phyloP scores from a whole-genome alignment of 2,329 filamentous ascomycete genomes.

The Cordyceps tenuipes region DNA sequence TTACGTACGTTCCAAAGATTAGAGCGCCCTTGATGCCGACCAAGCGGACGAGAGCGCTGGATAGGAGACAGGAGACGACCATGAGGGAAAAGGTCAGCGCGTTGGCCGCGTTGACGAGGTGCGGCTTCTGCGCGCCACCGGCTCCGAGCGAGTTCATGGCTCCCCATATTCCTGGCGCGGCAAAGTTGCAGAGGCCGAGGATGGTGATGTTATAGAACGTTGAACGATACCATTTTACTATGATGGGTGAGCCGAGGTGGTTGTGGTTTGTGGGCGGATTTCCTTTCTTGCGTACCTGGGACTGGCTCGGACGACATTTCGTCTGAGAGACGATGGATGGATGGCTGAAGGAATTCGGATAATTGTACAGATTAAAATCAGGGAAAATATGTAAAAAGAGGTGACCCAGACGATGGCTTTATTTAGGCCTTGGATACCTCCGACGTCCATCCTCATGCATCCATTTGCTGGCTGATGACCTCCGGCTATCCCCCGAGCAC shows the following conservation, averaged over 20 bases:
- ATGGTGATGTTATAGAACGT: conserved; percentile 67
- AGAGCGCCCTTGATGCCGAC: conserved; percentile 65
- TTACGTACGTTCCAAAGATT: conserved; percentile 56
- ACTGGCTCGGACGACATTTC: neutral
- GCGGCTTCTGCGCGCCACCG: conserved; percentile 55
- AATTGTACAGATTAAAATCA: neutral
- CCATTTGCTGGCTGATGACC: neutral
- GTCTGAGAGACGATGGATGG: neutral
- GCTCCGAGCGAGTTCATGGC: conserved; percentile 68
- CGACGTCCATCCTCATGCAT: no score
- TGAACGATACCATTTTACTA: conserved; percentile 61
- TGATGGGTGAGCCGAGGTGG: neutral
- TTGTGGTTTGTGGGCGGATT: neutral
- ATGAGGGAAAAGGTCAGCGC: conserved; percentile 65
- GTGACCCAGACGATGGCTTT: neutral
- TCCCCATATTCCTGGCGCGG: conserved; percentile 63
- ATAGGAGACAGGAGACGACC: conserved; percentile 62
- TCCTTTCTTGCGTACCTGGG: neutral
- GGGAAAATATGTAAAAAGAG: neutral
- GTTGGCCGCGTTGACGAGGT: conserved; percentile 63
- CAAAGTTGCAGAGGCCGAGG: conserved; percentile 61
- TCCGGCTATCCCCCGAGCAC: neutral
- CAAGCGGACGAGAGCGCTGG: conserved; percentile 53
- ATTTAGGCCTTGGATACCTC: no score
- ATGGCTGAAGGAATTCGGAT: neutral